Evolutionary conservation across 73 alveolate genomes (phyloP).

Genomic region (Stentor coeruleus): DNA sequence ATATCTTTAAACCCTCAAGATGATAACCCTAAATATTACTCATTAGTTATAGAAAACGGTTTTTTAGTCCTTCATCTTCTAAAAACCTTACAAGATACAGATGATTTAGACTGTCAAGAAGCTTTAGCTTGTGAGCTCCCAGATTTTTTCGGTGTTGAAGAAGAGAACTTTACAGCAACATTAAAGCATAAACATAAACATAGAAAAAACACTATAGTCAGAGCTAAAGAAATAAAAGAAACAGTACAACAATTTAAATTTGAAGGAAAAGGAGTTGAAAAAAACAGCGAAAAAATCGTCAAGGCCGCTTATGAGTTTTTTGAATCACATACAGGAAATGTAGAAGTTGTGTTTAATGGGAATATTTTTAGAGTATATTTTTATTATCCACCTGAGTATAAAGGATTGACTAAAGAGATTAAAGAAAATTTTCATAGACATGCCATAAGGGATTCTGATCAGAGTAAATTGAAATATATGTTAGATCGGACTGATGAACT

Average conservation of each 20-base stretch:
- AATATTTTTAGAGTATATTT: slow-evolving; percentile 41
- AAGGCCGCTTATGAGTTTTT: slow-evolving; percentile 43
- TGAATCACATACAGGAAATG: slow-evolving; percentile 39
- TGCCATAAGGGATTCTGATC: slow-evolving; percentile 50
- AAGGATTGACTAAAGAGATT: slow-evolving; percentile 36
- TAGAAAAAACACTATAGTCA: slow-evolving; percentile 25
- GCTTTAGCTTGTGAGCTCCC: slow-evolving; percentile 24
- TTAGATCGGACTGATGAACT: slow-evolving; percentile 35
- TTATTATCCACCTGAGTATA: slow-evolving; percentile 41
- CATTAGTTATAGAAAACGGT: slow-evolving; percentile 52
- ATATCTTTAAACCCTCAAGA: slow-evolving; percentile 28
- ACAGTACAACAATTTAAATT: background rate
- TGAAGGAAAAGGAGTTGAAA: background rate
- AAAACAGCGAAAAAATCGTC: slow-evolving; percentile 16
- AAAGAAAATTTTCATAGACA: slow-evolving; percentile 42
- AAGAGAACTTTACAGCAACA: slow-evolving; percentile 26
- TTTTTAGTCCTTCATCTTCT: slow-evolving; percentile 38
- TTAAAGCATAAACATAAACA: slow-evolving; percentile 27
- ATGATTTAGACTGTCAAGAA: slow-evolving; percentile 36
- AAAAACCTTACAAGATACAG: slow-evolving; percentile 38
- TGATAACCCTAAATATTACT: slow-evolving; percentile 16
- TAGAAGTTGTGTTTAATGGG: slow-evolving; percentile 50
- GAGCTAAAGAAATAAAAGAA: background rate
- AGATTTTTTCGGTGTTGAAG: slow-evolving; percentile 33
- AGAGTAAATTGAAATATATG: slow-evolving; percentile 46